Evolutionary conservation across 345 rosid genomes (phyloP), one percentile per base, ranked within the genome.

Genomic region (Clarkia xantiana): DNA sequence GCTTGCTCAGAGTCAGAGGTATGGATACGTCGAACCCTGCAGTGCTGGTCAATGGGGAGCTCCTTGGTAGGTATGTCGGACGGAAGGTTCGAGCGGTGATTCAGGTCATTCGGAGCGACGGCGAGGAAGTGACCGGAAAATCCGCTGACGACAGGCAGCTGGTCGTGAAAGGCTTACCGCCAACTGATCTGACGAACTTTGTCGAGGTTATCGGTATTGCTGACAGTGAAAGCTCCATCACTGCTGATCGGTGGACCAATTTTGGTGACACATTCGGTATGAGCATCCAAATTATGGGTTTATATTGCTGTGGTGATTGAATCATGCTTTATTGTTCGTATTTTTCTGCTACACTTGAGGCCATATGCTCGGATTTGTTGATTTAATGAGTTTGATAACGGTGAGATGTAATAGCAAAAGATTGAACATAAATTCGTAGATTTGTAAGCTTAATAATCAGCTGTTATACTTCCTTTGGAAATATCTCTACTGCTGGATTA

Each of bases 131-230:
- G 8, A 18, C 61, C n/a, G 90, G 90, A 18, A 89, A 78, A 62
- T 73, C 95, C 12, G 70, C 82, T 0, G 97, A 89, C 68, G 94
- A 69, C 17, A 54, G 46, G 16, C 87, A 80, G 75, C 55, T 89
- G 40, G 23, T 67, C 18, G 70, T 76, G 1, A 80, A 71, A 53
- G 95, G 97, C 59, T 53, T 75, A 13, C 75, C 68, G 4, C 68
- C 85, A 0, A 2, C 64, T 56, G 52, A 77, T n/a, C 82, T 63
- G 49, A 71, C 84, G 0, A 76, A 22, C 41, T 89, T 73, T 71
- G 75, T 89, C 19, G 97, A 85, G 68, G 84, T 89, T 47, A 74
- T 82, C 64, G 95, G 97, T 15, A 78, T 85, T 63, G 95, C 94
- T 44, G 94, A 85, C 38, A 59, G 68, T 66, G 90, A 78, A 6